Evolutionary conservation across 2,329 filamentous ascomycete species (phyloP).

Genomic region (Nectriaceae sp.): DNA sequence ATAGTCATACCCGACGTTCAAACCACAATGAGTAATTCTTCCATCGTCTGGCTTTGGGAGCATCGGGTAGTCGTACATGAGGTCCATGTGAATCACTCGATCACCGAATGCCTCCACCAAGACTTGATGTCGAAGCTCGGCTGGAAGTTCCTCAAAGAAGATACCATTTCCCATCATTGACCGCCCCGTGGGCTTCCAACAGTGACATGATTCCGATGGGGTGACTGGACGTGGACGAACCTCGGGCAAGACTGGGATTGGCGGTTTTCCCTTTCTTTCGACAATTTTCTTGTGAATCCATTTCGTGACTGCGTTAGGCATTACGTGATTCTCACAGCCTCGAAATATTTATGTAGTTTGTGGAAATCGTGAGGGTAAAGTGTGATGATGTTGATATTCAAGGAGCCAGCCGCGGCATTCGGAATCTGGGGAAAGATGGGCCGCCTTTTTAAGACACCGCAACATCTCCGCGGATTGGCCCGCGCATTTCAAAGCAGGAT

Average conservation of each 20-base stretch:
- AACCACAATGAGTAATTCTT: not conserved
- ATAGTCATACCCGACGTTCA: not conserved
- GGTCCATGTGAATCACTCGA: slow-evolving; percentile 26
- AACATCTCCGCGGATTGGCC: no score
- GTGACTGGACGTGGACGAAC: slow-evolving; percentile 3
- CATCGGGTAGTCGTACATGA: slow-evolving; percentile 17
- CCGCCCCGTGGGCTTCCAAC: no score
- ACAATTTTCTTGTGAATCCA: not conserved
- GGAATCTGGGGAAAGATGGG: no score
- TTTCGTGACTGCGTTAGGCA: not conserved
- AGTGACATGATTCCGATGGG: not conserved
- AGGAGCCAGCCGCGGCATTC: no score
- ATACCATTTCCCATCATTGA: slow-evolving; percentile 13
- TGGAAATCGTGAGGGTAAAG: not conserved
- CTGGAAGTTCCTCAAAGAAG: slow-evolving; percentile 26
- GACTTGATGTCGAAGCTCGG: slow-evolving; percentile 29
- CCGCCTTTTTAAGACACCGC: no score
- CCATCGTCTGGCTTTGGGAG: not conserved
- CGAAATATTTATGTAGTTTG: no score
- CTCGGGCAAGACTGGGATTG: slow-evolving; percentile 1
- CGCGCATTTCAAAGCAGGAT: no score
- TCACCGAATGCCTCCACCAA: slow-evolving; percentile 21
- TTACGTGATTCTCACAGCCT: not conserved
- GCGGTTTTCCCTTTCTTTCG: not conserved
- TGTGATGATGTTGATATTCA: not conserved